phyloP scores from a whole-genome alignment of 2,329 filamentous ascomycete species.

The Pseudopithomyces maydicus region DNA sequence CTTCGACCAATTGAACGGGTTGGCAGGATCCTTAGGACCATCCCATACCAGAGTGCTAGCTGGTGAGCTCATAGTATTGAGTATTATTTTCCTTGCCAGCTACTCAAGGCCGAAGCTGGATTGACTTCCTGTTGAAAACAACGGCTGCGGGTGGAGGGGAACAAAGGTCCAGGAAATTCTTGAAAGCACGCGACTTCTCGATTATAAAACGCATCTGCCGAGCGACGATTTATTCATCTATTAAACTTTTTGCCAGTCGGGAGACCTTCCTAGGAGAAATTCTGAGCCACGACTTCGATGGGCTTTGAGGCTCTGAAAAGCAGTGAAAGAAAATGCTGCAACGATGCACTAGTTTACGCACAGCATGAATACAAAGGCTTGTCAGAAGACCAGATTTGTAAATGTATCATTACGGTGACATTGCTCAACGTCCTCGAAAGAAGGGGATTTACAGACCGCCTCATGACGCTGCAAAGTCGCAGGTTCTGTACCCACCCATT shows the following conservation, averaged over 20 bases:
- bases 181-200: background rate
- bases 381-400: background rate
- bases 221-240: background rate
- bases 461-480: background rate
- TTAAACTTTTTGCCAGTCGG: background rate
- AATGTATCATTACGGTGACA: background rate
- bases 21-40: conserved; percentile 27
- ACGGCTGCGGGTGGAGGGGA: background rate
- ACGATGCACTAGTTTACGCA: background rate
- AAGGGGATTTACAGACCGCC: background rate
- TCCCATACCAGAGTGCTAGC: conserved; percentile 21
- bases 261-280: too few species aligned
- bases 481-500: background rate
- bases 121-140: background rate
- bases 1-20: conserved; percentile 49
- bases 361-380: background rate
- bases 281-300: background rate
- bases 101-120: background rate
- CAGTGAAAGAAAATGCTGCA: background rate
- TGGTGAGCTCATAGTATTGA: background rate
- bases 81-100: background rate
- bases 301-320: background rate
- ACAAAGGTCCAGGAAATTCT: background rate
- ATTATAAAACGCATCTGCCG: background rate
- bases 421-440: background rate